These are phyloP conservation scores for Lactarius sanguifluus DNA, from an alignment of 768 basidiomycete species.

Conservation along the genomic window DNA sequence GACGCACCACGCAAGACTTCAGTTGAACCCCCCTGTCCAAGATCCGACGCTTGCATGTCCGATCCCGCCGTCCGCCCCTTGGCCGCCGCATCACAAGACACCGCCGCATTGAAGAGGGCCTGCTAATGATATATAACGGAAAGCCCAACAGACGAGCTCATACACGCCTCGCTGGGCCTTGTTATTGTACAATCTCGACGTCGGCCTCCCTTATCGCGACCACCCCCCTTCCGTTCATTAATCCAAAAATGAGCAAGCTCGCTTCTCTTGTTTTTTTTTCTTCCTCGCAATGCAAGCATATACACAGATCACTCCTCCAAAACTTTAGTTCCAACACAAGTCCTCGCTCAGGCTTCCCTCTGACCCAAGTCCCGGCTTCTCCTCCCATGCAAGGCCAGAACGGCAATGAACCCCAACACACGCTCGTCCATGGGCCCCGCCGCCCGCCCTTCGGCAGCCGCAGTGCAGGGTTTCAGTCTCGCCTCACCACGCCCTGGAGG, in stretches of 20 bases:
- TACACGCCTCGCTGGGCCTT: slow-evolving; percentile 88
- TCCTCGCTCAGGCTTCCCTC: slow-evolving; percentile 67
- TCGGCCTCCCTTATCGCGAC: slow-evolving; percentile 38
- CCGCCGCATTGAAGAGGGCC: too few relatives aligned
- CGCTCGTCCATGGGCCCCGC: slow-evolving; percentile 71
- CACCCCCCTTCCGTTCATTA: too few relatives aligned
- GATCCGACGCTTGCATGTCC: too few relatives aligned
- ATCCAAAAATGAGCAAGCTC: neutral
- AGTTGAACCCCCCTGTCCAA: too few relatives aligned
- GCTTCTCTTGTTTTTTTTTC: too few relatives aligned
- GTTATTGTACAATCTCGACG: slow-evolving; percentile 54
- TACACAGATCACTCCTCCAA: slow-evolving; percentile 31
- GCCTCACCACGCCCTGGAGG: slow-evolving; percentile 74
- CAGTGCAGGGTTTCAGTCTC: slow-evolving; percentile 57
- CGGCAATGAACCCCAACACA: slow-evolving; percentile 53
- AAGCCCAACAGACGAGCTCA: rapidly evolving
- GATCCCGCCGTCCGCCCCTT: too few relatives aligned
- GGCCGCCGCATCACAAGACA: too few relatives aligned
- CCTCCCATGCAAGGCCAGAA: slow-evolving; percentile 60
- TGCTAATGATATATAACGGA: too few relatives aligned
- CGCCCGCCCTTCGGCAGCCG: slow-evolving; percentile 49
- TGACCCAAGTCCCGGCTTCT: slow-evolving; percentile 77
- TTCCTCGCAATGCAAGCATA: neutral
- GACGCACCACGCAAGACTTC: too few relatives aligned
- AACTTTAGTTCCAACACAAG: slow-evolving; percentile 41